Conservation (phyloP, 306 rosid genomes). For the Urtica urens region DNA sequence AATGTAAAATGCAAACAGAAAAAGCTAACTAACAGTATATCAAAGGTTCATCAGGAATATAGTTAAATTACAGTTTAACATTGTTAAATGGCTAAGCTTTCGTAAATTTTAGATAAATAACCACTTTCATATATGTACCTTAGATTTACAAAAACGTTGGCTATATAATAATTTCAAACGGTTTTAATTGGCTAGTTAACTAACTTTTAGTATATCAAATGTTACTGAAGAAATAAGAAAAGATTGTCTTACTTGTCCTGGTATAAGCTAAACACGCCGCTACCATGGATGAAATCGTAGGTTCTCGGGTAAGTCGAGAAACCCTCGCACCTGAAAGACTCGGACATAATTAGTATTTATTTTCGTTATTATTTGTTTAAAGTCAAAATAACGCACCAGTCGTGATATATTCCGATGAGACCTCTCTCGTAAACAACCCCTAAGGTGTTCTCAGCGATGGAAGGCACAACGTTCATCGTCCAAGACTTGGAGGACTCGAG, state of each 20-base stretch:
- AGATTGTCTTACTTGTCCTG: conserved; percentile 47
- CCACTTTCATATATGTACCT: no score
- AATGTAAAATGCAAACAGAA: no score
- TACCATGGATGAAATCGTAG: conserved; percentile 84
- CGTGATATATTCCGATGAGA: conserved; percentile 87
- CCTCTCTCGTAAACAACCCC: conserved; percentile 93
- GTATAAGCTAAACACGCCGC: conserved; percentile 69
- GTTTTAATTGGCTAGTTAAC: no score
- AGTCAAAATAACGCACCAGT: conserved; percentile 58
- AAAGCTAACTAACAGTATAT: no score
- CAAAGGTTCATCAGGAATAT: no score
- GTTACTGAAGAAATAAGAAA: conserved; percentile 9
- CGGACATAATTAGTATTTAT: neutral
- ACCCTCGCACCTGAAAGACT: conserved; percentile 84
- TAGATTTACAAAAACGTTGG: no score
- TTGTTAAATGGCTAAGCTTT: no score
- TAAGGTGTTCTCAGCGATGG: conserved; percentile 63
- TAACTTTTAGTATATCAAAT: neutral
- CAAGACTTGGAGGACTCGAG: conserved; percentile 73
- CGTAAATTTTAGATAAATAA: no score
- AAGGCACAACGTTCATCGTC: conserved; percentile 95
- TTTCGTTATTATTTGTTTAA: neutral
- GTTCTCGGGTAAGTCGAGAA: conserved; percentile 97
- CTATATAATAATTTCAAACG: no score
- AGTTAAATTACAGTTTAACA: no score